Base-by-base conservation (phyloP, 2,329 filamentous ascomycete species). In the Metarhizium sp. region DNA sequence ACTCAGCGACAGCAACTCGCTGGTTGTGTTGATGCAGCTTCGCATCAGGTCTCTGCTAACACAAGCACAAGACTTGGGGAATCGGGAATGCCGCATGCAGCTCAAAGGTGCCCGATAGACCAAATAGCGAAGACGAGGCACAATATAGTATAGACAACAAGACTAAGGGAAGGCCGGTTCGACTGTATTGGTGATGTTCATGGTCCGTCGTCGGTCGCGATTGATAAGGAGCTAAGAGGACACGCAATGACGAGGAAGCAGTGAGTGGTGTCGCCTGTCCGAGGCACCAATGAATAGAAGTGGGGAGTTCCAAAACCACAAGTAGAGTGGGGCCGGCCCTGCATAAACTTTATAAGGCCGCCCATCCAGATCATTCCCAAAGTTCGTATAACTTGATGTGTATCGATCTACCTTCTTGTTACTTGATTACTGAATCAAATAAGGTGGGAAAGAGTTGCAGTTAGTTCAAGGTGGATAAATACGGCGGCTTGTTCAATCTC, bases 1-100 rank as follows among this genome's bases (percentile, higher is more conserved):
- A 60, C 63, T 64, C 62, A 61, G 64, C 68, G 66, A 65, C 58
- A 55, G 59, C 58, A 61, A 61, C 63, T 67, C 63, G 64, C 65
- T 58, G 61, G 53, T 62, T 57, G 54, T 36, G 48, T 11, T 32
- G n/a, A 40, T 59, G 57, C 54, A 60, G 58, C 57, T 67, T 63
- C 60, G 66, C 69, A 72, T 71, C 63, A 70, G 67, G 62, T 56
- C 55, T 49, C 29, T 50, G 57, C 42, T 53, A 40, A 14, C n/a
- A 52, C 32, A 25, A 47, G 13, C 32, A 47, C 36, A 25, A 45
- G 36, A 36, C n/a, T 36, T 40, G 50, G 30, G 46, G 48, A 48
- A 30, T 36, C 18, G 34, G 38, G 25, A 16, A 48, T 30, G 13
- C 13, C 20, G 46, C 30, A 25, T 34, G 46, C 30, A 25, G 7